These are phyloP conservation scores for Eucommia ulmoides DNA, from an alignment of 257 asterid genomes.

Conservation along the genomic window DNA sequence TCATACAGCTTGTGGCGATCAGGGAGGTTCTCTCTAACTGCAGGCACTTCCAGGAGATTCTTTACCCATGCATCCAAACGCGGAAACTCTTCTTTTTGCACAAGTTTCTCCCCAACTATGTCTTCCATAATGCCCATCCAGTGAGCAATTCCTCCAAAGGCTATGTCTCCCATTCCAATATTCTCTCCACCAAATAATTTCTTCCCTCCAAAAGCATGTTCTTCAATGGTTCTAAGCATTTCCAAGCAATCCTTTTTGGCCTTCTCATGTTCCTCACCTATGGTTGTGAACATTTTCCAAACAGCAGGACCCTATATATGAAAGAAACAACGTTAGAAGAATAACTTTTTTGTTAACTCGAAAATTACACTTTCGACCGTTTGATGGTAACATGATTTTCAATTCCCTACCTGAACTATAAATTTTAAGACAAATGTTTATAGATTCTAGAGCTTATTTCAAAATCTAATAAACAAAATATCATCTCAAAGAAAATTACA, in stretches of 20 bases:
- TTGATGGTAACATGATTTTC: too few relatives aligned
- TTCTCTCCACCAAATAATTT: neutral
- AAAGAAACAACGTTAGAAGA: too few relatives aligned
- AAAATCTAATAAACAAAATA: too few relatives aligned
- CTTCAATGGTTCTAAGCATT: neutral
- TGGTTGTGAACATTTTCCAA: neutral
- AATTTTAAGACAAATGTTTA: too few relatives aligned
- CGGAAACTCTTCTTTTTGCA: neutral
- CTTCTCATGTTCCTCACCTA: neutral
- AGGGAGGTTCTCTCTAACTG: neutral
- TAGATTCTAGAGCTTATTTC: too few relatives aligned
- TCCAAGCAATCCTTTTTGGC: neutral
- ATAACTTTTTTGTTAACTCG: too few relatives aligned
- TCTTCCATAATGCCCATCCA: neutral
- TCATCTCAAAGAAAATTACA: too few relatives aligned
- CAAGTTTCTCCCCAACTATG: neutral
- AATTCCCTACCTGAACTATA: too few relatives aligned
- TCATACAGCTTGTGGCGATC: neutral
- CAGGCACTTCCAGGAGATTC: neutral
- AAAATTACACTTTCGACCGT: too few relatives aligned
- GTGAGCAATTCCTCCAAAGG: neutral
- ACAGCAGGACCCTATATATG: neutral
- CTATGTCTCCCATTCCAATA: neutral
- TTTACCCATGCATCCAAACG: neutral
- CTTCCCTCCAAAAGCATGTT: neutral